These are phyloP conservation scores for Rhynchosporium graminicola DNA, from an alignment of 2,329 filamentous ascomycete genomes.

Conservation along the genomic window DNA sequence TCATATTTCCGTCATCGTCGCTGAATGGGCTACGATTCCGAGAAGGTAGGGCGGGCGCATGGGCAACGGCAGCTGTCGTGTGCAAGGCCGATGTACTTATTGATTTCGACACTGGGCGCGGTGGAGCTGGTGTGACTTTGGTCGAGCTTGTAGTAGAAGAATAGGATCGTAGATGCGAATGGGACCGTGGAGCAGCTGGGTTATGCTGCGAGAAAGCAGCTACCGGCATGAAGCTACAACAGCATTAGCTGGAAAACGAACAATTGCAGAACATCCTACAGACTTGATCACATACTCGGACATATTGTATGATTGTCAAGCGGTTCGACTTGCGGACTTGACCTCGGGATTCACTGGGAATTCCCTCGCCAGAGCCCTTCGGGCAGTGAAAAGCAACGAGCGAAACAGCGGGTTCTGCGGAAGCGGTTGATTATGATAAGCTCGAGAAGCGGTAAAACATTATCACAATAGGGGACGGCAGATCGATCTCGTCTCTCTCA, in stretches of 20 bases:
- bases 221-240: slow-evolving; percentile 53
- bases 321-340: not conserved
- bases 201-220: slow-evolving; percentile 51
- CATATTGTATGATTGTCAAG: slow-evolving; percentile 18
- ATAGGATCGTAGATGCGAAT: slow-evolving; percentile 55
- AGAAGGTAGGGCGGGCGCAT: slow-evolving; percentile 31
- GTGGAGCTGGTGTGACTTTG: slow-evolving; percentile 41
- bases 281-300: slow-evolving; percentile 22
- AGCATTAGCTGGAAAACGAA: not conserved
- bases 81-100: slow-evolving; percentile 44
- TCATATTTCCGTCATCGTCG: slow-evolving; percentile 62
- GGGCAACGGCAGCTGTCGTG: slow-evolving; percentile 42
- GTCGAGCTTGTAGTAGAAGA: slow-evolving; percentile 52
- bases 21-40: slow-evolving; percentile 43
- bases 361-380: not conserved
- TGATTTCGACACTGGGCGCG: slow-evolving; percentile 40
- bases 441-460: slow-evolving; percentile 8
- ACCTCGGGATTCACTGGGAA: slow-evolving; percentile 5
- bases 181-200: slow-evolving; percentile 43
- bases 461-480: not conserved
- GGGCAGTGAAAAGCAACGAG: not conserved
- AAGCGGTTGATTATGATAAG: not conserved
- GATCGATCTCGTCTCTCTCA: not conserved
- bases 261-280: not conserved
- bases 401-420: not conserved